phyloP scores from a whole-genome alignment of 345 rosid species.

The Salix suchowensis region DNA sequence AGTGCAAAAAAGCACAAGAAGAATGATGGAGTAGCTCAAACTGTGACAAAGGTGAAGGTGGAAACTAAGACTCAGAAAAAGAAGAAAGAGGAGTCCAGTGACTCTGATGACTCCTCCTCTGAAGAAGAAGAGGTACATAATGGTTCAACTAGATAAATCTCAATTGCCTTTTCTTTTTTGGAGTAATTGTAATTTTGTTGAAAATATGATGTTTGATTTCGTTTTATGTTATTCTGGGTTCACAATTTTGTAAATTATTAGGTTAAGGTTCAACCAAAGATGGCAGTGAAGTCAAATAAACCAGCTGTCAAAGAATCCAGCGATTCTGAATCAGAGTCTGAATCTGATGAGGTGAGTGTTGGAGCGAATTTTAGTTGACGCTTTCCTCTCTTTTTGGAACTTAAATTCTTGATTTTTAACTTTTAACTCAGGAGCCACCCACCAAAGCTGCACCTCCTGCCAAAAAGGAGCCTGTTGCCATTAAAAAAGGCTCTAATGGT shows the following conservation, averaged over 20 bases:
- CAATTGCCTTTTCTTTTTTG: background rate
- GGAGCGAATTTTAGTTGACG: background rate
- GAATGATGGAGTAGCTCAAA: conserved; percentile 34
- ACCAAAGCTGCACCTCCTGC: conserved; percentile 19
- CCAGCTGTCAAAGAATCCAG: conserved; percentile 5
- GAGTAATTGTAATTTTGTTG: no score
- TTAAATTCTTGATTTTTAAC: background rate
- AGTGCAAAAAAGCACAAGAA: conserved; percentile 66
- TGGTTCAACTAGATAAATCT: background rate
- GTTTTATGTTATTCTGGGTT: background rate
- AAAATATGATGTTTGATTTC: no score
- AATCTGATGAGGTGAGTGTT: conserved; percentile 7
- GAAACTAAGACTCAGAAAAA: conserved; percentile 43
- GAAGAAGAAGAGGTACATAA: conserved; percentile 60
- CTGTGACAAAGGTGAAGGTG: conserved; percentile 43
- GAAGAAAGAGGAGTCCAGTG: conserved; percentile 50
- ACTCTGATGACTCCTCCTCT: conserved; percentile 51
- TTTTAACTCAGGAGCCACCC: conserved; percentile 24
- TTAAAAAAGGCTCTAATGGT: conserved; percentile 17
- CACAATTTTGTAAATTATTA: background rate
- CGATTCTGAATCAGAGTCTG: background rate
- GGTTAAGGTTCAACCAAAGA: background rate
- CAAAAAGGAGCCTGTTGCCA: conserved; percentile 14
- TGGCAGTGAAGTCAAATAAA: background rate
- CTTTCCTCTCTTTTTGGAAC: background rate